A percentile compares a stretch with the other conserved stretches of the same genome.
Conservation (phyloP, 2,329 filamentous ascomycete genomes). For the Aspergillus pseudoviridinutans region DNA sequence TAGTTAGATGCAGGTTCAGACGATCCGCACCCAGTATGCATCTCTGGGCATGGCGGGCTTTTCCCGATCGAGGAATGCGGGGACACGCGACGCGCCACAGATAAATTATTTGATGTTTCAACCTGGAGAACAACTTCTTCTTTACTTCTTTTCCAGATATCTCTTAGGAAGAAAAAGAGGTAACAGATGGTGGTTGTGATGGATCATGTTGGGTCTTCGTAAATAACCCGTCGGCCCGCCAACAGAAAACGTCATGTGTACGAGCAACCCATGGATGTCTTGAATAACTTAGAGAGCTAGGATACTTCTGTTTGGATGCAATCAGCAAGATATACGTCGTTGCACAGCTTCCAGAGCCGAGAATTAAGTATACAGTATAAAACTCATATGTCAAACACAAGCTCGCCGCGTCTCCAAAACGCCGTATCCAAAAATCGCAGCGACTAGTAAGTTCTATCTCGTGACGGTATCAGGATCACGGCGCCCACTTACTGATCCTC, state of each 20-base stretch:
- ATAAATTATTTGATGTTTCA: background rate
- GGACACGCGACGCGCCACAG: constrained; percentile 14
- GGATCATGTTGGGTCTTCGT: background rate
- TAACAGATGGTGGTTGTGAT: background rate
- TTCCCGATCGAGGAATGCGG: constrained; percentile 18
- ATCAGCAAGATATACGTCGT: background rate
- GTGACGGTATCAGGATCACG: constrained; percentile 12
- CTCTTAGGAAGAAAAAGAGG: background rate
- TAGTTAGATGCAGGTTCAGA: background rate
- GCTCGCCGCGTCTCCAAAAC: constrained; percentile 3
- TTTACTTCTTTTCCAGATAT: background rate
- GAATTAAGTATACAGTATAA: background rate
- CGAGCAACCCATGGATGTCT: background rate
- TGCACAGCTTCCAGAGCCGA: constrained; percentile 9
- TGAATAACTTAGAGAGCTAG: background rate
- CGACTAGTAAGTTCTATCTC: background rate
- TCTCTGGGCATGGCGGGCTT: constrained; percentile 1
- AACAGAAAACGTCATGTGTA: background rate
- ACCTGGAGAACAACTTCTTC: no score
- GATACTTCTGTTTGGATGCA: background rate
- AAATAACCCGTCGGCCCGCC: background rate
- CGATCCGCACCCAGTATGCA: background rate
- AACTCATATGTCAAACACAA: background rate
- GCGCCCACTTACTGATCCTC: constrained; percentile 37
- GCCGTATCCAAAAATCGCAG: constrained; percentile 3